These are phyloP conservation scores for carrot (Daucus carota) DNA, from an alignment of 129 eudicot genomes.

Conservation along the genomic window DH1_v3.0 NC_030385.2:44901501-44902000, in stretches of 20 bases:
- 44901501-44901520: constrained; percentile 52
- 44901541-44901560: neutral
- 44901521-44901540: neutral
- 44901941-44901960: constrained; percentile 83
- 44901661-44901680: constrained; percentile 50
- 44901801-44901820: neutral
- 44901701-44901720: constrained; percentile 31
- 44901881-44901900: constrained; percentile 55
- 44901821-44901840: neutral
- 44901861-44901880: constrained; percentile 78
- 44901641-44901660: constrained; percentile 73
- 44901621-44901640: constrained; percentile 79
- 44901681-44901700: constrained; percentile 27
- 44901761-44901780: constrained; percentile 32
- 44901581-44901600: neutral
- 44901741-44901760: constrained; percentile 60
- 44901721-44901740: constrained; percentile 41
- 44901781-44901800: neutral
- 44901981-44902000: constrained; percentile 63
- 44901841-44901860: neutral
- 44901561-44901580: neutral
- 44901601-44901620: constrained; percentile 11
- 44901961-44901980: constrained; percentile 55
- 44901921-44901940: constrained; percentile 77
- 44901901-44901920: constrained; percentile 49